Percentiles rank a stretch among this genome's conserved stretches.
Conservation (phyloP, 176 grass and related monocot genomes). For the Aegilops speltoides region DNA sequence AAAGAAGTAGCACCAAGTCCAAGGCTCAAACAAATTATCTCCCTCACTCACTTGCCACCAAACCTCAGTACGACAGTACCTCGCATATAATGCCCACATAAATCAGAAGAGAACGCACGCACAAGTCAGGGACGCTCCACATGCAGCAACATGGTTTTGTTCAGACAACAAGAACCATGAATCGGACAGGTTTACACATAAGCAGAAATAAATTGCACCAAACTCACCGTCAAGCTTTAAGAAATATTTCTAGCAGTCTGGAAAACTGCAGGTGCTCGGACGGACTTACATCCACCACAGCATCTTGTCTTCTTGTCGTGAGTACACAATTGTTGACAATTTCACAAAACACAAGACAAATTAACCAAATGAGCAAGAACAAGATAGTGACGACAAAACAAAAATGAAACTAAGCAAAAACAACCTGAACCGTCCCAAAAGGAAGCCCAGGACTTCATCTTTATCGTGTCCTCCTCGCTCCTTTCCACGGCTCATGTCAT, state of each 20-base stretch:
- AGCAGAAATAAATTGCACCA: constrained; percentile 7
- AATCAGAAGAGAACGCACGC: constrained; percentile 14
- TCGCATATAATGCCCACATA: constrained; percentile 23
- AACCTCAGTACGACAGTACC: background rate
- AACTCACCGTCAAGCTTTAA: constrained; percentile 31
- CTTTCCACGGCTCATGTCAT: constrained; percentile 37
- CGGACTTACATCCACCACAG: constrained; percentile 29
- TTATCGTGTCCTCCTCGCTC: constrained; percentile 27
- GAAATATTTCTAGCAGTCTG: constrained; percentile 11
- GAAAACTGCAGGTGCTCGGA: constrained; percentile 12
- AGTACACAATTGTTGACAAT: constrained; percentile 14
- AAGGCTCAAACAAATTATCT: constrained; percentile 24
- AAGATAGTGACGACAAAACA: constrained; percentile 29
- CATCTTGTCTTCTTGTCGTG: constrained; percentile 33
- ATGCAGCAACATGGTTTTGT: constrained; percentile 40
- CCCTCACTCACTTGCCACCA: background rate
- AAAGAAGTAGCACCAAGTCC: background rate
- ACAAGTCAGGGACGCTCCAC: constrained; percentile 17
- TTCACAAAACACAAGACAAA: constrained; percentile 9
- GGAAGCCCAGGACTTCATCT: constrained; percentile 56
- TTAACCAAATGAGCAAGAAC: constrained; percentile 36
- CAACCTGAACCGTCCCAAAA: constrained; percentile 10
- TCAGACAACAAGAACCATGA: constrained; percentile 32
- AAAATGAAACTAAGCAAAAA: constrained; percentile 14
- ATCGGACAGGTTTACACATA: constrained; percentile 14